Percentiles rank a stretch among this genome's conserved stretches.
phyloP scores from a whole-genome alignment of 75 land plant species.

The Sequoiadendron giganteum region DNA sequence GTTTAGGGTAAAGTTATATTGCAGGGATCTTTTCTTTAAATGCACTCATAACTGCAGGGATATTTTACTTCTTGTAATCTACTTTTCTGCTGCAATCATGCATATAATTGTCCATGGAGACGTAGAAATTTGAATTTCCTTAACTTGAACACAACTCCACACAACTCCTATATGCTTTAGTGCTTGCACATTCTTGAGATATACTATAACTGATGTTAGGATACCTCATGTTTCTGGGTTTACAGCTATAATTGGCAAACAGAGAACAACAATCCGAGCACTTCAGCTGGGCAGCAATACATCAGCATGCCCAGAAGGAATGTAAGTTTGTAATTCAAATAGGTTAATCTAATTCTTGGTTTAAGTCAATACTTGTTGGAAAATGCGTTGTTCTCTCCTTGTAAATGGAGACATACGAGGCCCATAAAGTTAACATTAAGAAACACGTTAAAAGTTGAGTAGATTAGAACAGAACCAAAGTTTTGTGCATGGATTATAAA shows the following conservation, averaged over 20 bases:
- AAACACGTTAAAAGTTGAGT: not conserved
- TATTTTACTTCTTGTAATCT: not conserved
- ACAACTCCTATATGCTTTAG: not conserved
- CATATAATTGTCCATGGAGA: not conserved
- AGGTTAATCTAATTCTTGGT: not conserved
- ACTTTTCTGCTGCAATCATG: not conserved
- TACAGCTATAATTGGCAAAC: conserved; percentile 62
- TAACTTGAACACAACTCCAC: not conserved
- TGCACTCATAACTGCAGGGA: not conserved
- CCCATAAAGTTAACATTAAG: not conserved
- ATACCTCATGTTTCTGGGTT: not conserved
- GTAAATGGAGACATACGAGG: not conserved
- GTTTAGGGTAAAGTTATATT: not conserved
- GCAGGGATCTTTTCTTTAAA: not conserved
- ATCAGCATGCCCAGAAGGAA: conserved; percentile 70
- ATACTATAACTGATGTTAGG: not conserved
- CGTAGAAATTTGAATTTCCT: not conserved
- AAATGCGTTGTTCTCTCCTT: not conserved
- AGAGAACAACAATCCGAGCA: conserved; percentile 51
- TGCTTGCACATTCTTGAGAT: not conserved
- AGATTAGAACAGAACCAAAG: not conserved
- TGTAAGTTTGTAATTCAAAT: conserved; percentile 43
- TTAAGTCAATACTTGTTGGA: not conserved
- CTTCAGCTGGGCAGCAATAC: conserved; percentile 68
- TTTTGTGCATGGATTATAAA: not conserved